A percentile compares a stretch with the other conserved stretches of the same genome.
Evolutionary conservation across 2,329 filamentous ascomycete genomes (phyloP).

Genomic region (Aspergillus persii): DNA sequence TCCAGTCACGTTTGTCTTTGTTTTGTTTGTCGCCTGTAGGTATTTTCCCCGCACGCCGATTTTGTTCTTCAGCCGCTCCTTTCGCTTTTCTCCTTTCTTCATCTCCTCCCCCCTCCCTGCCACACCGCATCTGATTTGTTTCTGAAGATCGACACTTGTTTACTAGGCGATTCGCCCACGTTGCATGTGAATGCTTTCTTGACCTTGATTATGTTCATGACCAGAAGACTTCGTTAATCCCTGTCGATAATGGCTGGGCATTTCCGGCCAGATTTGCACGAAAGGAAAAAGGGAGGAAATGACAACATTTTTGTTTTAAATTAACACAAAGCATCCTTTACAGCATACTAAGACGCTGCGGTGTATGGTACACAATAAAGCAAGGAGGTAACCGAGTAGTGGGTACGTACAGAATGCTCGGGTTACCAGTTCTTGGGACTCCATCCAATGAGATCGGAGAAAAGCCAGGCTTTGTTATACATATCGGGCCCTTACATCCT

Average conservation of each 20-base stretch:
- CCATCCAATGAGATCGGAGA: neutral
- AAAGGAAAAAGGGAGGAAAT: neutral
- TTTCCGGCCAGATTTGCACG: neutral
- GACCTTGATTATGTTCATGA: neutral
- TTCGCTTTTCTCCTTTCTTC: neutral
- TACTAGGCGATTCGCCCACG: neutral
- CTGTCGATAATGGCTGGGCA: neutral
- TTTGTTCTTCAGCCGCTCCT: neutral
- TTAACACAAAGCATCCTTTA: neutral
- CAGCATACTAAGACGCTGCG: neutral
- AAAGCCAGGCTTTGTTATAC: neutral
- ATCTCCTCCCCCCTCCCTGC: neutral
- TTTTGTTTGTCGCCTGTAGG: neutral
- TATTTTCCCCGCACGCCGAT: neutral
- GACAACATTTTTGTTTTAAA: neutral
- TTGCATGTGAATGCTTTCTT: neutral
- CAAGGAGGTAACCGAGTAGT: neutral
- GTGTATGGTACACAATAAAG: neutral
- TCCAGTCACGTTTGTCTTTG: neutral
- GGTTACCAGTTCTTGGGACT: neutral
- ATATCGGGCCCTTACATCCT: neutral
- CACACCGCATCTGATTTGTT: neutral
- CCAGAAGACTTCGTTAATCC: neutral
- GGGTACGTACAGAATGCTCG: neutral
- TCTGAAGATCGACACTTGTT: no score